Percentiles rank a stretch among this genome's conserved stretches.
phyloP scores from a whole-genome alignment of 2,329 filamentous ascomycete species.

The Monilinia fructicola region DNA sequence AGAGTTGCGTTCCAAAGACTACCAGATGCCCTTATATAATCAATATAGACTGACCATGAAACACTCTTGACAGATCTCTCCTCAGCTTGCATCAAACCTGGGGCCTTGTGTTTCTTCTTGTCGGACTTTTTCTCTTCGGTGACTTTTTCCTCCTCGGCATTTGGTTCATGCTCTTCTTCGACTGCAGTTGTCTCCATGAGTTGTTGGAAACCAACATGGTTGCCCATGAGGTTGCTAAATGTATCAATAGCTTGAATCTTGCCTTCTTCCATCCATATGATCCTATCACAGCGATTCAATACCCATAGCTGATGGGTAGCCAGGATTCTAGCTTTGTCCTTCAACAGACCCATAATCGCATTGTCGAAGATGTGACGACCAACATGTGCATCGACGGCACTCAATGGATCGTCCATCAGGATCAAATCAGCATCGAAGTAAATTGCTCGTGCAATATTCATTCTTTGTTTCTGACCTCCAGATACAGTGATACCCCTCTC shows the following conservation, averaged over 20 bases:
- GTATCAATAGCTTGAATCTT: conserved; percentile 83
- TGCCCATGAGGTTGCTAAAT: conserved; percentile 80
- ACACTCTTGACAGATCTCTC: conserved; percentile 64
- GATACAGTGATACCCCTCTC: conserved; percentile 95
- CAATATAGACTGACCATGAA: conserved; percentile 61
- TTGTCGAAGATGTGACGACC: conserved; percentile 84
- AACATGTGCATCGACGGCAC: conserved; percentile 68
- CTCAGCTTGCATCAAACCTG: conserved; percentile 69
- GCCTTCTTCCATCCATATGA: conserved; percentile 90
- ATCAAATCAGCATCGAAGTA: conserved; percentile 69
- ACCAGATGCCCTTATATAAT: conserved; percentile 63
- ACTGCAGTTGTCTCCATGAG: conserved; percentile 84
- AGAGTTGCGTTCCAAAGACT: conserved; percentile 56
- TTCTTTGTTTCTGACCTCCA: conserved; percentile 89
- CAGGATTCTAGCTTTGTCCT: conserved; percentile 84
- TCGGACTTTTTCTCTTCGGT: conserved; percentile 47
- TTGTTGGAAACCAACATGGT: conserved; percentile 71
- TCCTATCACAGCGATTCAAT: conserved; percentile 82
- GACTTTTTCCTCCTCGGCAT: conserved; percentile 49
- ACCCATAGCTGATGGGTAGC: conserved; percentile 96
- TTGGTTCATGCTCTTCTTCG: conserved; percentile 60
- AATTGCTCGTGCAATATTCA: conserved; percentile 86
- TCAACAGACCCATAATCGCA: conserved; percentile 84
- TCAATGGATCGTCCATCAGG: conserved; percentile 68
- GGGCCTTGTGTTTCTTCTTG: conserved; percentile 53